Evolutionary conservation across 169 alveolate species (phyloP).

Genomic region (Babesia sp.): DNA sequence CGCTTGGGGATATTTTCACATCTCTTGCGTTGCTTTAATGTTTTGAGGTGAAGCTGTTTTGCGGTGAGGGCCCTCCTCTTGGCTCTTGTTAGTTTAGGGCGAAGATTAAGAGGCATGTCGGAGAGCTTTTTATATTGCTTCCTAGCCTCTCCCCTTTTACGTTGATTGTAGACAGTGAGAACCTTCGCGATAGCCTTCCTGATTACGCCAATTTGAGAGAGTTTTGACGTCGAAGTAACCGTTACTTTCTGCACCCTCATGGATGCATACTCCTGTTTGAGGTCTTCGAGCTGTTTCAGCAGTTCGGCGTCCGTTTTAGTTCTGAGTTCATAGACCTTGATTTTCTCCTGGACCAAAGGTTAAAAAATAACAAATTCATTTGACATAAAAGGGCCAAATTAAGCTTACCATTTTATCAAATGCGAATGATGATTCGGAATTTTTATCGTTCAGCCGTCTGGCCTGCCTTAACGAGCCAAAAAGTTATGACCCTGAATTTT

Average conservation of each 20-base stretch:
- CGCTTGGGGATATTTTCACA: slow-evolving; percentile 64
- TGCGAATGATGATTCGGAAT: neutral
- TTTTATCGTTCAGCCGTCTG: neutral
- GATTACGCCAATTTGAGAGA: slow-evolving; percentile 84
- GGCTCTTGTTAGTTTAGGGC: slow-evolving; percentile 90
- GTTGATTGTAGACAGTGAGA: slow-evolving; percentile 90
- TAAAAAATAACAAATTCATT: neutral
- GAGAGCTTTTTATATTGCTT: slow-evolving; percentile 79
- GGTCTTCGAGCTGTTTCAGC: slow-evolving; percentile 85
- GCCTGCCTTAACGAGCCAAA: neutral
- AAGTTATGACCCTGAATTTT: neutral
- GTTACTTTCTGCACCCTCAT: slow-evolving; percentile 88
- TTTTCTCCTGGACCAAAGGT: slow-evolving; percentile 69
- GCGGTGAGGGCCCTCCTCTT: slow-evolving; percentile 87
- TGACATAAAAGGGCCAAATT: neutral
- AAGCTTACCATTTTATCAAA: slow-evolving; percentile 33
- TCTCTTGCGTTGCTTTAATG: slow-evolving; percentile 79
- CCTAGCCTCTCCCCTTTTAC: slow-evolving; percentile 84
- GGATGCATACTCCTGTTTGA: slow-evolving; percentile 89
- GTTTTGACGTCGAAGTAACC: slow-evolving; percentile 88
- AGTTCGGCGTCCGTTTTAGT: slow-evolving; percentile 87
- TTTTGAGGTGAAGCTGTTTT: slow-evolving; percentile 81
- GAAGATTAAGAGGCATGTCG: slow-evolving; percentile 86
- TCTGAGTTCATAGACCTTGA: slow-evolving; percentile 85
- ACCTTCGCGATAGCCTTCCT: slow-evolving; percentile 92